Conservation (phyloP, 2,329 filamentous ascomycete genomes). For the Fusarium setosum region DNA sequence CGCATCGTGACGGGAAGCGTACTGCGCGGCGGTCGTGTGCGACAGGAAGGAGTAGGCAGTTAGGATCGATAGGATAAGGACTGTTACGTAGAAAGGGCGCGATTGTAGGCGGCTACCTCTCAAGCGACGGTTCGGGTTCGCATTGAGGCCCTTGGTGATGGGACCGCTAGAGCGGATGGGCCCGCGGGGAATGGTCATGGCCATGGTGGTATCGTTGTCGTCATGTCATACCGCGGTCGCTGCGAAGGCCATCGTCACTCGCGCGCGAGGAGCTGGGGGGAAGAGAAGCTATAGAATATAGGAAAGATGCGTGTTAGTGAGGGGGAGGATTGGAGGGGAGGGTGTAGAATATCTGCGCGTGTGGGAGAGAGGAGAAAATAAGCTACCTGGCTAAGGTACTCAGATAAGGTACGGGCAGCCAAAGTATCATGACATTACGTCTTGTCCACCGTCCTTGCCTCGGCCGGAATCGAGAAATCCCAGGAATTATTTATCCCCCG, state of each 20-base stretch:
- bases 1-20: slow-evolving; percentile 12
- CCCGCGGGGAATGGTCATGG: slow-evolving; percentile 18
- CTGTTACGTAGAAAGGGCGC: slow-evolving; percentile 62
- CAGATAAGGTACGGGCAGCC: neutral
- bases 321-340: neutral
- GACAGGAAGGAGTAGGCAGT: slow-evolving; percentile 57
- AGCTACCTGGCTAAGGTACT: neutral
- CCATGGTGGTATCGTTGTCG: slow-evolving; percentile 30
- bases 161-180: slow-evolving; percentile 8
- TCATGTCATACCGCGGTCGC: slow-evolving; percentile 39
- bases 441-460: slow-evolving; percentile 24
- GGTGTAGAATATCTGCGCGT: neutral
- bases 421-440: slow-evolving; percentile 37
- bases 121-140: slow-evolving; percentile 17
- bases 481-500: neutral
- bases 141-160: slow-evolving; percentile 10
- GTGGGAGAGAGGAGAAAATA: slow-evolving; percentile 1
- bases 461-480: slow-evolving; percentile 15
- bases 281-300: neutral
- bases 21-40: slow-evolving; percentile 33
- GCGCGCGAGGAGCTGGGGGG: neutral
- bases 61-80: slow-evolving; percentile 59
- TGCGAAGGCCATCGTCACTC: slow-evolving; percentile 22
- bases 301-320: neutral
- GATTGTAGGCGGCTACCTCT: slow-evolving; percentile 54